These are phyloP conservation scores for Aspergillus biplanus DNA, from an alignment of 495 filamentous ascomycete genomes.

Conservation along the genomic window DNA sequence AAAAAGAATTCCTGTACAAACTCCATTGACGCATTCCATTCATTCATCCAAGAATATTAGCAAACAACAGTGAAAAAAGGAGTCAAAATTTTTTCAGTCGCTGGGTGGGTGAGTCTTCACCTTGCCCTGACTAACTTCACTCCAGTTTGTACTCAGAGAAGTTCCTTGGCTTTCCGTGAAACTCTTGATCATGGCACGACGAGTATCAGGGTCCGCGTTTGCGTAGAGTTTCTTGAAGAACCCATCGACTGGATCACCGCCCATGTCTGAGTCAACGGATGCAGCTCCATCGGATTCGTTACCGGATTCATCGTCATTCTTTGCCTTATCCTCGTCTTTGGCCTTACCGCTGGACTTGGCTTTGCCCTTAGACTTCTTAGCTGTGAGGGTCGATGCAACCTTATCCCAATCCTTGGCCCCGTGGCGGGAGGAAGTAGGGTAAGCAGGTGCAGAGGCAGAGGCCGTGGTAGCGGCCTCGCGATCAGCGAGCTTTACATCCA, in stretches of 20 bases:
- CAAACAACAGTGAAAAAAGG: neutral
- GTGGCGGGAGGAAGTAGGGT: slow-evolving; percentile 84
- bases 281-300: slow-evolving; percentile 48
- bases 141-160: slow-evolving; percentile 90
- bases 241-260: slow-evolving; percentile 71
- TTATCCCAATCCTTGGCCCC: slow-evolving; percentile 96
- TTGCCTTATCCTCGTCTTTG: slow-evolving; percentile 22
- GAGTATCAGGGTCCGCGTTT: slow-evolving; percentile 75
- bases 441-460: slow-evolving; percentile 56
- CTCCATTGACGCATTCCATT: neutral
- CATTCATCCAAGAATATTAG: neutral
- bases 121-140: slow-evolving; percentile 72
- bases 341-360: slow-evolving; percentile 14
- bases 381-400: slow-evolving; percentile 60
- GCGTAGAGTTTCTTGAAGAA: slow-evolving; percentile 96
- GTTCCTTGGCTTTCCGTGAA: slow-evolving; percentile 93
- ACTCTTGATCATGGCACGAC: slow-evolving; percentile 96
- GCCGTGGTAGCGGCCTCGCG: slow-evolving; percentile 17
- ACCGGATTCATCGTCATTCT: slow-evolving; percentile 30
- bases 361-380: slow-evolving; percentile 39
- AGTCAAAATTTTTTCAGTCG: slow-evolving; percentile 25
- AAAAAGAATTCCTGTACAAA: neutral
- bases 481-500: slow-evolving; percentile 33
- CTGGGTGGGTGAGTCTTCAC: slow-evolving; percentile 73
- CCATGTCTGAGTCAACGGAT: slow-evolving; percentile 60